A percentile compares a stretch with the other conserved stretches of the same genome.
These are phyloP conservation scores for Hypoxylon crocopeplum DNA, from an alignment of 495 filamentous ascomycete species.

Conservation along the genomic window DNA sequence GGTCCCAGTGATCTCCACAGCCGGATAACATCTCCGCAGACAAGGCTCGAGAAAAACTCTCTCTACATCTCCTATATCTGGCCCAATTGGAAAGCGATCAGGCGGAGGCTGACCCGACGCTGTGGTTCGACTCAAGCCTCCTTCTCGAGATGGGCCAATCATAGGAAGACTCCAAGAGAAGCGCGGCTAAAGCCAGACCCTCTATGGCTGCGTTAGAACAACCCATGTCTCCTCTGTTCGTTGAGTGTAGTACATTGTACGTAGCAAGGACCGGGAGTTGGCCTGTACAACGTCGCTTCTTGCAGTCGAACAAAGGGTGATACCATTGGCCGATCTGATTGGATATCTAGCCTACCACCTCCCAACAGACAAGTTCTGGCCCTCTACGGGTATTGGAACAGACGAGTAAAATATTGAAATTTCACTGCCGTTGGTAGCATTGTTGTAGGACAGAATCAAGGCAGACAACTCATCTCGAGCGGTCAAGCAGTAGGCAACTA, in stretches of 20 bases:
- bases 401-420: too few relatives aligned
- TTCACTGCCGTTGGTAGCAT: too few relatives aligned
- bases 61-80: conserved; percentile 5
- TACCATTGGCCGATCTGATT: neutral
- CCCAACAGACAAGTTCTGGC: too few relatives aligned
- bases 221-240: conserved; percentile 4
- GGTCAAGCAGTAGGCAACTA: too few relatives aligned
- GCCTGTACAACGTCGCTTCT: conserved; percentile 19
- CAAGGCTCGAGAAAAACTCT: conserved; percentile 7
- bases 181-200: conserved; percentile 25
- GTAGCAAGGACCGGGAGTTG: neutral
- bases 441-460: too few relatives aligned
- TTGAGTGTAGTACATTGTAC: neutral
- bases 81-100: conserved; percentile 3
- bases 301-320: neutral
- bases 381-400: too few relatives aligned
- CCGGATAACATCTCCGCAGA: neutral
- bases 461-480: too few relatives aligned
- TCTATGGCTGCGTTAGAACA: conserved; percentile 9
- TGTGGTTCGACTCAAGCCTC: conserved; percentile 26
- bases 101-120: conserved; percentile 26
- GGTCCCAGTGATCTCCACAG: neutral
- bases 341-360: neutral
- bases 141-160: conserved; percentile 27
- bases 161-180: neutral